Evolutionary conservation across 495 filamentous ascomycete genomes (phyloP).

Genomic region (Talaromyces wortmannii): DNA sequence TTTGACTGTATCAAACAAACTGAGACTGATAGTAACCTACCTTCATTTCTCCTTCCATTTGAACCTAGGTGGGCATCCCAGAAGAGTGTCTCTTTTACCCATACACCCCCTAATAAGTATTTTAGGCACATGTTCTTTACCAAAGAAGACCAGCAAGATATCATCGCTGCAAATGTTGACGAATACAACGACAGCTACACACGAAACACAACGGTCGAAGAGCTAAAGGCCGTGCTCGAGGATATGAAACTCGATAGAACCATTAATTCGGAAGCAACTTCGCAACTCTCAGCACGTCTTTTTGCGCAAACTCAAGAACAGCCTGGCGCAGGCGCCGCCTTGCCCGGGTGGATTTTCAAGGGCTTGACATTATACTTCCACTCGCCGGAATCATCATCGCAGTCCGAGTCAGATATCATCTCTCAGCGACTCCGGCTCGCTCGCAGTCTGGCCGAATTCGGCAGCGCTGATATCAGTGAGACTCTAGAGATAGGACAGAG

Average conservation of each 20-base stretch:
- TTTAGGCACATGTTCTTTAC: slow-evolving; percentile 52
- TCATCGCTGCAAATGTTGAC: slow-evolving; percentile 54
- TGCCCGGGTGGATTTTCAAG: slow-evolving; percentile 62
- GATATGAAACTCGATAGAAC: slow-evolving; percentile 22
- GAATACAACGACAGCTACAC: slow-evolving; percentile 78
- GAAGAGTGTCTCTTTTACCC: neutral
- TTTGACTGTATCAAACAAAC: slow-evolving; percentile 69
- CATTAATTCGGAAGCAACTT: neutral
- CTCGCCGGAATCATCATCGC: neutral
- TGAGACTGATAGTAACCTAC: slow-evolving; percentile 51
- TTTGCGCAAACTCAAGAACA: neutral
- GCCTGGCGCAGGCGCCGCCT: slow-evolving; percentile 23
- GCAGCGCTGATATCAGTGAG: slow-evolving; percentile 46
- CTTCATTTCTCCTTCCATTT: slow-evolving; percentile 56
- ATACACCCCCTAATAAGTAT: neutral
- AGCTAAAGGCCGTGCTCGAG: slow-evolving; percentile 52
- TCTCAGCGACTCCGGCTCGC: slow-evolving; percentile 16
- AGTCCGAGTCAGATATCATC: neutral
- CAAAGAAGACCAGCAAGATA: slow-evolving; percentile 32
- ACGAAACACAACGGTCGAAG: slow-evolving; percentile 57
- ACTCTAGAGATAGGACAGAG: slow-evolving; percentile 15
- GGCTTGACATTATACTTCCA: slow-evolving; percentile 52
- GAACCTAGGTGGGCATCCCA: slow-evolving; percentile 56
- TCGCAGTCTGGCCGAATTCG: slow-evolving; percentile 54
- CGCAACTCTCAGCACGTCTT: neutral